Evolutionary conservation across 2,329 filamentous ascomycete genomes (phyloP), one percentile per base, ranked within the genome.

Genomic region (Penicillium sp.): DNA sequence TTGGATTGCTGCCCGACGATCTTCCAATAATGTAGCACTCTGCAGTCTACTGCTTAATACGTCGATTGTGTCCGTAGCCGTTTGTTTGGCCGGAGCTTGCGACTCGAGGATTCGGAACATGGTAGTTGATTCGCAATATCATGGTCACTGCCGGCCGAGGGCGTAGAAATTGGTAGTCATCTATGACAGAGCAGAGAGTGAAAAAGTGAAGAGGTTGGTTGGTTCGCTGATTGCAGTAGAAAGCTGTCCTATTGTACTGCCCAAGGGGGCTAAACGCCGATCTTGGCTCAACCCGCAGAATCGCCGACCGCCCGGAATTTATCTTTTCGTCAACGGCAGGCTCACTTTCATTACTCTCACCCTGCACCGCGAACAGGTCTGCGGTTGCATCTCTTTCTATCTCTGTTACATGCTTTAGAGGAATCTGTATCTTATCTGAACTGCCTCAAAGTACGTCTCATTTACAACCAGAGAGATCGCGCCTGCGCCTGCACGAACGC

Each of bases 1-100:
- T 31, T 96, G 84, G 47, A 99, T 96, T 45, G 94, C 92, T 55
- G 91, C 92, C 61, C 94, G 87, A 53, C 95, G 88, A 75, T 99
- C 95, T 77, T 99, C 94, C 40, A 99, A 84, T 16, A 99, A 83
- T 1, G 92, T 97, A 44, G 92, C 91, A 65, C 90, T 96, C 71
- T 88, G 86, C 39, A 99, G 84, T 55, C 94, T 90, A 69, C 87
- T 88, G 76, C 92, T 95, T 59, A 97, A 82, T 41, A 92, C 90
- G 60, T 88, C 89, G 74, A 99, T 99, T 41, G 94, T 97, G 72
- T 96, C 92, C 71, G 90, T 89, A 67, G 93, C 94, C 70, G 91
- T 96, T 83, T 99, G 94, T 82, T 95, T 94, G 72, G 92, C 91
- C 68, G 94, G 94, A 70, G 91, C 90, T 76, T 88, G 84, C 67